Evolutionary conservation across 2,329 filamentous ascomycete genomes (phyloP).

Genomic region (Aspergillus amoenus): DNA sequence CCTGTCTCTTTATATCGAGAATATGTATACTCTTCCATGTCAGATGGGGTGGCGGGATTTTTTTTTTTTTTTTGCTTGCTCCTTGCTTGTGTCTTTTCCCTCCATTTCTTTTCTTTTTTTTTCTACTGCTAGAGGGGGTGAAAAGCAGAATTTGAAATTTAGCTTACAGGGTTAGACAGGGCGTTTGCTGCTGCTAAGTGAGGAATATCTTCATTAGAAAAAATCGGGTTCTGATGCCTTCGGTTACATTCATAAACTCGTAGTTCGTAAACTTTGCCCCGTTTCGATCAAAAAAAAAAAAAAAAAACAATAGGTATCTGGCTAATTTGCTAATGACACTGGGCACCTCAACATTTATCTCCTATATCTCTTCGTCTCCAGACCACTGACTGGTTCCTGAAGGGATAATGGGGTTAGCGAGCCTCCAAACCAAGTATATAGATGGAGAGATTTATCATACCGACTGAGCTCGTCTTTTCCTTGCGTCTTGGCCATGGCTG

Average conservation of each 20-base stretch:
- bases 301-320: neutral
- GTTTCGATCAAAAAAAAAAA: neutral
- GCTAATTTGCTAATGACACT: neutral
- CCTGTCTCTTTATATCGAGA: conserved; percentile 4
- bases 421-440: neutral
- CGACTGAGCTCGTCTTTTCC: conserved; percentile 24
- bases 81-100: neutral
- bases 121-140: neutral
- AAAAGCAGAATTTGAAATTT: neutral
- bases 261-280: neutral
- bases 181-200: neutral
- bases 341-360: neutral
- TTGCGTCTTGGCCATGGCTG: neutral
- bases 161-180: neutral
- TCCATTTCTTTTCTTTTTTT: conserved; percentile 10
- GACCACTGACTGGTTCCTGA: conserved; percentile 4
- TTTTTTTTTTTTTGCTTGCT: neutral
- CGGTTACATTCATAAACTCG: neutral
- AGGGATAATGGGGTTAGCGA: conserved; percentile 1
- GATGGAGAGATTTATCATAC: conserved; percentile 14
- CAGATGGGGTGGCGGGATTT: conserved; percentile 1
- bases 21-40: conserved; percentile 9
- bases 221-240: neutral
- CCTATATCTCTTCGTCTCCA: neutral
- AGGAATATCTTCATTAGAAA: neutral